Percentiles rank a stretch among this genome's conserved stretches.
phyloP scores from a whole-genome alignment of 306 rosid genomes.

The Gynostemma pentaphyllum region DNA sequence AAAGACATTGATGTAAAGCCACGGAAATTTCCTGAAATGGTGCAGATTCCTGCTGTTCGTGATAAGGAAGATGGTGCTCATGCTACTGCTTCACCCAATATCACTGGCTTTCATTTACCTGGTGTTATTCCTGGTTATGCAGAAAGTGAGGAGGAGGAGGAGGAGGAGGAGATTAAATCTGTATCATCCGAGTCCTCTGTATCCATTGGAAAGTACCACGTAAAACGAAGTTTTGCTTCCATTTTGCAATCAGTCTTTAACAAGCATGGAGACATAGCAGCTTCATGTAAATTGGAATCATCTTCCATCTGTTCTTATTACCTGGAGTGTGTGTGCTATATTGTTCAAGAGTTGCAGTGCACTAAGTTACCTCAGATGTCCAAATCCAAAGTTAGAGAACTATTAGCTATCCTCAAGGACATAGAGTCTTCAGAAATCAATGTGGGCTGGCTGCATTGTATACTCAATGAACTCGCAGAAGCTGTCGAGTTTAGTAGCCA shows the following conservation, averaged over 20 bases:
- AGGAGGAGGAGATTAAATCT: conserved; percentile 19
- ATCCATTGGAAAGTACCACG: conserved; percentile 48
- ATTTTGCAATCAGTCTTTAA: conserved; percentile 45
- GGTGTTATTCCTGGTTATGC: conserved; percentile 23
- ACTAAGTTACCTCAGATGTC: conserved; percentile 24
- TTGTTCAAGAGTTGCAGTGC: conserved; percentile 55
- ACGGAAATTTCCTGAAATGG: conserved; percentile 16
- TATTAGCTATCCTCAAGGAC: conserved; percentile 63
- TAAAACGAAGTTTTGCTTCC: conserved; percentile 47
- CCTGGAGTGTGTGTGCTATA: conserved; percentile 62
- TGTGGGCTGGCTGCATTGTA: conserved; percentile 51
- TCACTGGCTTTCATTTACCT: conserved; percentile 35
- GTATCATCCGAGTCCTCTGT: conserved; percentile 42
- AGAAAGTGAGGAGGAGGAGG: conserved; percentile 47
- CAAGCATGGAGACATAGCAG: conserved; percentile 72
- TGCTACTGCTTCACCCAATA: conserved; percentile 19
- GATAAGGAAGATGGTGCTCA: conserved; percentile 10
- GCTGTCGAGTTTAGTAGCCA: conserved; percentile 33
- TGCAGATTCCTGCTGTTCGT: conserved; percentile 24
- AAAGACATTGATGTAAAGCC: conserved; percentile 11
- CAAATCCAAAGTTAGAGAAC: conserved; percentile 45
- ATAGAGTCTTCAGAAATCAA: conserved; percentile 49
- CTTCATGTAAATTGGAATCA: conserved; percentile 59
- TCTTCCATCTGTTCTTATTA: conserved; percentile 59
- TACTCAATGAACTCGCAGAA: conserved; percentile 36